These are phyloP conservation scores for Dispira parvispora DNA, from an alignment of 192 early-diverging fungal genomes.

Conservation along the genomic window DNA sequence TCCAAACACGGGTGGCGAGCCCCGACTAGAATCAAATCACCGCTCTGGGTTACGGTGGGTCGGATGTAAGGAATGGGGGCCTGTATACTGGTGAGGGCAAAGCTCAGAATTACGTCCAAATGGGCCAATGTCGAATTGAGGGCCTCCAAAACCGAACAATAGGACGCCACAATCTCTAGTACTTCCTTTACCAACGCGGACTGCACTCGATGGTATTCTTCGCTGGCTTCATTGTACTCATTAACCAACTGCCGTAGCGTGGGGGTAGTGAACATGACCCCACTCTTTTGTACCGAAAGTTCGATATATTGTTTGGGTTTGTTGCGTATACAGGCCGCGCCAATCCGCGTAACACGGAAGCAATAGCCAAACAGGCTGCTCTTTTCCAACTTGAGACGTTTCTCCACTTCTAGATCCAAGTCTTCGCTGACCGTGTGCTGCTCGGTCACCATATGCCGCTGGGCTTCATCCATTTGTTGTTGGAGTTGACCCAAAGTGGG, in stretches of 20 bases:
- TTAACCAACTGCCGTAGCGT: constrained; percentile 44
- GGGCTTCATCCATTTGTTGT: constrained; percentile 32
- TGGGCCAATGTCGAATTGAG: constrained; percentile 62
- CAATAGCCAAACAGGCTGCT: constrained; percentile 68
- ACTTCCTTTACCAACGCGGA: constrained; percentile 68
- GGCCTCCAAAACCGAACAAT: constrained; percentile 63
- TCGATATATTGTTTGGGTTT: constrained; percentile 58
- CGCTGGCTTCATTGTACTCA: constrained; percentile 36
- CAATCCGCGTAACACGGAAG: constrained; percentile 56
- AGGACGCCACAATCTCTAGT: constrained; percentile 69
- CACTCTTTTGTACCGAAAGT: constrained; percentile 72
- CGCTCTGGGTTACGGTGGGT: constrained; percentile 48
- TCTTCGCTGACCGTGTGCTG: constrained; percentile 34
- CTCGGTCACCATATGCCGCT: constrained; percentile 39
- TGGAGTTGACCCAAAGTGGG: constrained; percentile 23
- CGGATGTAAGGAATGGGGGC: constrained; percentile 76
- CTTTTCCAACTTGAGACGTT: constrained; percentile 84
- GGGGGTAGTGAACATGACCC: constrained; percentile 72
- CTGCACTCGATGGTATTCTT: constrained; percentile 53
- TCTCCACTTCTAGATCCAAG: constrained; percentile 60
- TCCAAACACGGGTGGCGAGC: constrained; percentile 90
- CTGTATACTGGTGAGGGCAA: constrained; percentile 67
- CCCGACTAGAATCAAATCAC: constrained; percentile 45
- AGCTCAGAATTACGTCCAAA: constrained; percentile 75
- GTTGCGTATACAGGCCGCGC: constrained; percentile 49